These are phyloP conservation scores for Boletus insuetus DNA, from an alignment of 768 basidiomycete genomes.

Conservation along the genomic window DNA sequence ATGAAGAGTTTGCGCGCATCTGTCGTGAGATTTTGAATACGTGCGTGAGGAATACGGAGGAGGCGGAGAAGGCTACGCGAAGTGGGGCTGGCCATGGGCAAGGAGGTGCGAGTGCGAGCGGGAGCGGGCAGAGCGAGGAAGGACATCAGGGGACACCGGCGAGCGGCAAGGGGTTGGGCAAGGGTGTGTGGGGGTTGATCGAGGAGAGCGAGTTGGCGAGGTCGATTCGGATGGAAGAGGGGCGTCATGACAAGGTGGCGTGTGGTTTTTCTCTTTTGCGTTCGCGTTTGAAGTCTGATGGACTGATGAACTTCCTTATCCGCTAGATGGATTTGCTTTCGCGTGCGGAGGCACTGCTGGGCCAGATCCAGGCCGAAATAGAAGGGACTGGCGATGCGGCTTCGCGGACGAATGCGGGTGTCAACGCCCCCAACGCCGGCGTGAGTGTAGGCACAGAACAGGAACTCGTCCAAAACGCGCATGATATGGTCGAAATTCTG, in stretches of 20 bases:
- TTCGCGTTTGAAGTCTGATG: not conserved
- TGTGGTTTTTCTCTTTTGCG: constrained; percentile 15
- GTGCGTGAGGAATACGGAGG: constrained; percentile 93
- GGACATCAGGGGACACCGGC: constrained; percentile 20
- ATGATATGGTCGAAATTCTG: constrained; percentile 51
- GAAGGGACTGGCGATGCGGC: not conserved
- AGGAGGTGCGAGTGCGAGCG: not conserved
- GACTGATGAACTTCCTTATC: not conserved
- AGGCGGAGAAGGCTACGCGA: constrained; percentile 50
- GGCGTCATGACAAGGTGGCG: constrained; percentile 43
- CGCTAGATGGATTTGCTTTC: constrained; percentile 10
- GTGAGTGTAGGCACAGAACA: not conserved
- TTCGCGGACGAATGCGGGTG: not conserved
- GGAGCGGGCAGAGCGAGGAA: constrained; percentile 4
- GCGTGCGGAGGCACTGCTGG: constrained; percentile 43
- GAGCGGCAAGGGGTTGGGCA: constrained; percentile 56
- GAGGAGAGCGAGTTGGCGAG: constrained; percentile 82
- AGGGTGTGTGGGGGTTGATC: constrained; percentile 81
- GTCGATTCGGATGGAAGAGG: constrained; percentile 51
- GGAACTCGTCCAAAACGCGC: constrained; percentile 50
- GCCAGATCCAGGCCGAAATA: constrained; percentile 33
- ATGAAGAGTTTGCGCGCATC: constrained; percentile 80
- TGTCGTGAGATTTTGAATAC: constrained; percentile 87
- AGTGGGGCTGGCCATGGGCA: not conserved
- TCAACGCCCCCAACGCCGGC: not conserved